phyloP scores from a whole-genome alignment of 2,329 filamentous ascomycete species.

The Botrytis fabae region DNA sequence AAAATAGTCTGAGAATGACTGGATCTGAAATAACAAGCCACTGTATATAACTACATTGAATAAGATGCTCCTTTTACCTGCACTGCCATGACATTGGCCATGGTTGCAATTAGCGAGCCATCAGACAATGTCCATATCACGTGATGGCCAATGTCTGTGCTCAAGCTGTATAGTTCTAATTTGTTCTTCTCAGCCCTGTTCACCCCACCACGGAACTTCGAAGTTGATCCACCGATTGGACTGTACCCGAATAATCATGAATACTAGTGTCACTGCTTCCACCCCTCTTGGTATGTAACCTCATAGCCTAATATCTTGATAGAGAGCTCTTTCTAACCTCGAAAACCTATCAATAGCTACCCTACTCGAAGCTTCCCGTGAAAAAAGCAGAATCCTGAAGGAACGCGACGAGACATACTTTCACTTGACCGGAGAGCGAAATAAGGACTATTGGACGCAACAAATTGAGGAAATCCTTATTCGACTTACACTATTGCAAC shows the following conservation, averaged over 20 bases:
- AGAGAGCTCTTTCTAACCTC: conserved; percentile 3
- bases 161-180: conserved; percentile 1
- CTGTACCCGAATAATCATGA: not conserved
- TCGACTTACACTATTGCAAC: not conserved
- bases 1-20: not conserved
- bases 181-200: not conserved
- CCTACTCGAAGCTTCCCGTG: not conserved
- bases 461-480: not conserved
- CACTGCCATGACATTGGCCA: not conserved
- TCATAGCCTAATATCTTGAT: not conserved
- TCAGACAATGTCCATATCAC: not conserved
- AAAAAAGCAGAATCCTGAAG: not conserved
- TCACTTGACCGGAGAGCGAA: not conserved
- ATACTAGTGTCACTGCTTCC: not conserved
- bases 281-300: conserved; percentile 11
- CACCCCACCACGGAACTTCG: conserved; percentile 3
- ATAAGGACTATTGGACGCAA: not conserved
- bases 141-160: not conserved
- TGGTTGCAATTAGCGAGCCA: not conserved
- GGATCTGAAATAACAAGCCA: not conserved
- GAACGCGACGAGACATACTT: not conserved
- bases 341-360: not conserved
- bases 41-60: not conserved
- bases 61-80: not conserved
- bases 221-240: not conserved